Evolutionary conservation across 495 filamentous ascomycete genomes (phyloP).

Genomic region (Parachaetomium inaequale): DNA sequence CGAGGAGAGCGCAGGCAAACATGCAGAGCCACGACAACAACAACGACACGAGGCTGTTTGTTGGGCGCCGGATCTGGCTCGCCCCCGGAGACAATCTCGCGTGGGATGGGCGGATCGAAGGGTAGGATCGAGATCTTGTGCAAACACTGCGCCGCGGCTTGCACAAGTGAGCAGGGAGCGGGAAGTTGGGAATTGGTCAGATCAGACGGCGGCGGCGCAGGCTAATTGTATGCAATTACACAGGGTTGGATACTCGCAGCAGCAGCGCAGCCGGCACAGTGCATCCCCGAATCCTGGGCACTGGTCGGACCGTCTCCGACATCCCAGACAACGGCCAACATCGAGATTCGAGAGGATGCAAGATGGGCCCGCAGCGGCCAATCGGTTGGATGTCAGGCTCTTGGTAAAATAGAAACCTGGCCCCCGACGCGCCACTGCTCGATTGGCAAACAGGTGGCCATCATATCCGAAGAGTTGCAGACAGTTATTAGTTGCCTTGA

Average conservation of each 20-base stretch:
- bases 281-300: not conserved
- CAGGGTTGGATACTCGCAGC: too few relatives aligned
- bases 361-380: not conserved
- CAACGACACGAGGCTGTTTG: not conserved
- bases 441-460: not conserved
- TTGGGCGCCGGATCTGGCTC: slow-evolving; percentile 2
- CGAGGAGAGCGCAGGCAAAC: not conserved
- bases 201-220: too few relatives aligned
- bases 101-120: slow-evolving; percentile 3
- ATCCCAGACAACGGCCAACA: not conserved
- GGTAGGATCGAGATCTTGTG: not conserved
- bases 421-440: not conserved
- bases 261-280: not conserved
- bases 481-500: not conserved
- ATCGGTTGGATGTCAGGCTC: not conserved
- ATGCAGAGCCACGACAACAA: not conserved
- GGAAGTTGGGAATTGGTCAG: too few relatives aligned
- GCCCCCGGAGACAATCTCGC: not conserved
- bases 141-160: not conserved
- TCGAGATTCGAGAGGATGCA: not conserved
- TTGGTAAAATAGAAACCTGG: not conserved
- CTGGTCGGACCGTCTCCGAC: not conserved
- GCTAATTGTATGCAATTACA: too few relatives aligned
- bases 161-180: not conserved
- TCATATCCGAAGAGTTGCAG: not conserved